Base-by-base conservation (phyloP, 208 protist genomes). In the Zelonia costaricensis region DNA sequence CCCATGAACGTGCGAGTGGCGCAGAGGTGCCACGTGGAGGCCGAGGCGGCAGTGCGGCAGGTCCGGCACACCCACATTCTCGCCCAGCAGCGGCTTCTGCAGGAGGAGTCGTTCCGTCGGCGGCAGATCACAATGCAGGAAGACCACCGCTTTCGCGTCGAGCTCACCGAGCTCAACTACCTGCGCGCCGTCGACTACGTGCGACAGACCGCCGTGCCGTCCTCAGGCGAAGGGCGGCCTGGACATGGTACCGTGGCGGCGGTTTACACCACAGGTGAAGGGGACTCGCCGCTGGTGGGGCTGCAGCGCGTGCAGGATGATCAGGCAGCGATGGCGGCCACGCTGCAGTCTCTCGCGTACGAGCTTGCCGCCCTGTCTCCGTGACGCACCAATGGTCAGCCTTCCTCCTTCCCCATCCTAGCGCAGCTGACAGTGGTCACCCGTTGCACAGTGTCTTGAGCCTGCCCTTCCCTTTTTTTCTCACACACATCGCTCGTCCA, bases 141-240 rank as follows among this genome's bases (percentile, higher is more conserved):
- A 43, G 61, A 63, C 13, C 73, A 79, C 38, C 36, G 8, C 25
- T 69, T 70, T 23, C 38, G 51, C 20, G 46, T 57, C 0, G 46
- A 62, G 57, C 4, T 74, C 56, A 59, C 61, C 25, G 74, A 80
- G 52, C 33, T 75, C 16, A 62, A 80, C 36, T 66, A 67, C 42
- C 25, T n/a, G 7, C 53, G 63, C 4, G 63, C 63, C 3, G 57
- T 62, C 27, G 15, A 49, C 8, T 62, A 63, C 38, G 56, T 69
- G 12, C 55, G 44, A 25, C 39, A 35, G 9, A 10, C 22, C 3
- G 7, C 10, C 33, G 33, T 38, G 33, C 33, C 4, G 4, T 10
- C 4, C 33, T 38, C 48, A 22, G 10, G 30, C 18, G 13, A 4
- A 39, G 31, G 3, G 48, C 4, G 10, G n/a, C 9, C 30, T 15